A percentile compares a stretch with the other conserved stretches of the same genome.
Evolutionary conservation across 306 rosid genomes (phyloP).

Genomic region (Cucurbita moschata): DNA sequence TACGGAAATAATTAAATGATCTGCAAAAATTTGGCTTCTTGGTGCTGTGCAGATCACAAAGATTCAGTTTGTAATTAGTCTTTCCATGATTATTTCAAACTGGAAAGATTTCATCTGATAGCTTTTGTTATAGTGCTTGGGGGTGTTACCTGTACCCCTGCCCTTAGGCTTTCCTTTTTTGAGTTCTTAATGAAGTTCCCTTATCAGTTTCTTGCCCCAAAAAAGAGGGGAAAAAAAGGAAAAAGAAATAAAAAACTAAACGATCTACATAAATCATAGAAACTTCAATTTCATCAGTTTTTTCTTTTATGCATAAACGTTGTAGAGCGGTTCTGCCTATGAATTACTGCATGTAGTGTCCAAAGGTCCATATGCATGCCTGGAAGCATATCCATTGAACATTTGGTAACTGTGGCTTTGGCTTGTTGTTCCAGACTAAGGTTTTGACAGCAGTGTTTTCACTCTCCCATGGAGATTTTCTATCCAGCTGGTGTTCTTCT

Average conservation of each 20-base stretch:
- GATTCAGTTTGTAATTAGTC: neutral
- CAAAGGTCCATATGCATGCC: slow-evolving; percentile 5
- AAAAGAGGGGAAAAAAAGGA: too few relatives aligned
- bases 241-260: neutral
- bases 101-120: neutral
- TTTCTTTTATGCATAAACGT: neutral
- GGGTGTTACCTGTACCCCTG: neutral
- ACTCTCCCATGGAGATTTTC: slow-evolving; percentile 70
- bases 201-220: neutral
- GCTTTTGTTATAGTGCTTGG: neutral
- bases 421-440: slow-evolving; percentile 59
- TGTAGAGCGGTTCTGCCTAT: neutral
- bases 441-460: slow-evolving; percentile 79
- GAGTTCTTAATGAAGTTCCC: neutral
- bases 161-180: neutral
- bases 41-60: neutral
- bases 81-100: neutral
- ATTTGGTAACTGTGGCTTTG: slow-evolving; percentile 22
- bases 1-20: neutral
- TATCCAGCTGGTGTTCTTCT: slow-evolving; percentile 91
- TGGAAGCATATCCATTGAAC: slow-evolving; percentile 3
- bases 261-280: neutral
- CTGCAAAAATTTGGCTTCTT: neutral
- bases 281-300: neutral
- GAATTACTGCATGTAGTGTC: slow-evolving; percentile 13